Base-by-base conservation (phyloP, 768 basidiomycete genomes). In the Plicaturopsis crispa region DNA sequence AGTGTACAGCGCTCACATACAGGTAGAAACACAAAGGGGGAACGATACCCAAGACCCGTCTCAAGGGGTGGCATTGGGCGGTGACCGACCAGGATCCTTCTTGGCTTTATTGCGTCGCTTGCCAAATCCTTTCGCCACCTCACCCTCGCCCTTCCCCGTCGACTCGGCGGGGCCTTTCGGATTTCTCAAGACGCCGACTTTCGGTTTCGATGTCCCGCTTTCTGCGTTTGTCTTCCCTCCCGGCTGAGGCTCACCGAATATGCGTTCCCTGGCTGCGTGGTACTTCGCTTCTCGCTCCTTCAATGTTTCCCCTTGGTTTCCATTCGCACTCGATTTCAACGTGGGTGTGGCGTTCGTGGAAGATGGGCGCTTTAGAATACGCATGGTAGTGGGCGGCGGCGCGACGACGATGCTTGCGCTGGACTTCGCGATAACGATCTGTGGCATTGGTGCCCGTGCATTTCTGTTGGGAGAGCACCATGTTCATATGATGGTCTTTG, bases 231-330 rank as follows among this genome's bases (percentile, higher is more conserved):
- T 35, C 31, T 12, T 42, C 31, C 11, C 39, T 19, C 16, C 37
- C 23, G 17, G 4, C 5, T 31, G 35, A 41, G 13, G 38, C 13
- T 46, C 48, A 3, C 78, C 76, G 43, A 87, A 88, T 37, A 88
- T 87, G 16, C 85, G 69, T 39, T 80, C 75, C 19, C 85, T 63
- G 3, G 85, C 84, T 14, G 76, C 81, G 40, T 79, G 72, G 54
- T 88, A 88, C 38, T 77, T 70, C 13, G 74, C 79, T 53, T 85
- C 84, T 30, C 84, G 72, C 39, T 84, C 80, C 23, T 75, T 70
- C 3, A 83, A 60, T 3, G 72, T 45, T n/a, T n/a, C n/a, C n/a
- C n/a, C n/a, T n/a, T n/a, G n/a, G n/a, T n/a, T n/a, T n/a, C n/a
- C n/a, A n/a, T n/a, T n/a, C n/a, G n/a, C n/a, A n/a, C n/a, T n/a